Evolutionary conservation across 306 rosid genomes (phyloP), one percentile per base, ranked within the genome.

Genomic region (Datisca glomerata): DNA sequence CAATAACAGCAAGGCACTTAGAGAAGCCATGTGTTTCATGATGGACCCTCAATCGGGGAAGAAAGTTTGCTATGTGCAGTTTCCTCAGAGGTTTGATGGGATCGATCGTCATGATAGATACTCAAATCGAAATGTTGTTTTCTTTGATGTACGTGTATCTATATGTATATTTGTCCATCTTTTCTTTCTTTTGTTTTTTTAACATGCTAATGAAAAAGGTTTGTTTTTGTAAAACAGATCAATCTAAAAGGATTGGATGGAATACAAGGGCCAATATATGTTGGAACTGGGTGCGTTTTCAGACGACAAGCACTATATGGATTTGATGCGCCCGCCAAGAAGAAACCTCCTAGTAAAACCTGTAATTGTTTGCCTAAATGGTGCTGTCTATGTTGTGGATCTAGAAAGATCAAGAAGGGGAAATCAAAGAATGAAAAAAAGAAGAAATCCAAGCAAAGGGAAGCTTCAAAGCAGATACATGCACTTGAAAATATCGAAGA

Each of bases 1-100:
- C 33, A 85, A 85, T 75, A 85, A 85, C 58, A 77, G 96, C 69
- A 85, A 80, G 72, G 96, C 96, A 5, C 79, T 85, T 49, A 61
- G 96, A 54, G 89, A 85, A 72, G 80, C 93, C 18, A 85, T 85
- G 96, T 85, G 96, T 63, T 85, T 85, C 72, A 77, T 85, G 93
- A 85, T 85, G 96, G 93, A 85, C 63, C 96, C 89, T 55, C 72
- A 73, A 47, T 54, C 70, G 37, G 93, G 96, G 69, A 80, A 72
- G 71, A 80, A 77, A 65, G 56, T 85, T 41, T 80, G 96, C 64
- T 85, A 85, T 33, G 96, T 85, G 50, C 96, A 85, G 55, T 85
- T 85, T 57, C 96, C 96, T 22, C 96, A 85, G 29, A 77, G 96
- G 66, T 85, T 85, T 57, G 96, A 80, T 65, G 96, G 96, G 46